A percentile compares a stretch with the other conserved stretches of the same genome.
Evolutionary conservation across 345 rosid genomes (phyloP).

Genomic region (Salix dunnii): DNA sequence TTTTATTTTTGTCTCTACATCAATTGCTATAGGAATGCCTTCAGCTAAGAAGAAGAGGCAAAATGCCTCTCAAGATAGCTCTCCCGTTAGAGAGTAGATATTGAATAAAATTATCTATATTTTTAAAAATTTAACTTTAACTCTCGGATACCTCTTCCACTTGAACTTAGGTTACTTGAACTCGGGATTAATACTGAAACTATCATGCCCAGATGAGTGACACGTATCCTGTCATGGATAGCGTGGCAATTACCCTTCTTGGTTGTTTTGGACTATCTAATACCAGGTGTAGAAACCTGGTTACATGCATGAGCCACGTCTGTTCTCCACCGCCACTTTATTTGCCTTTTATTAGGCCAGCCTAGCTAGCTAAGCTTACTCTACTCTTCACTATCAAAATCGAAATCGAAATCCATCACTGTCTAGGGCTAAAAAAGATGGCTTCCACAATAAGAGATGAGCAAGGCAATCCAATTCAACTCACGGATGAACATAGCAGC

Average conservation of each 20-base stretch:
- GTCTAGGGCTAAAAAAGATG: neutral
- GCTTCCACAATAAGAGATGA: constrained; percentile 54
- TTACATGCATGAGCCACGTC: neutral
- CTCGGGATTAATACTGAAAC: neutral
- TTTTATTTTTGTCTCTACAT: too few relatives aligned
- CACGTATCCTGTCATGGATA: neutral
- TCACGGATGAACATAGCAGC: constrained; percentile 49
- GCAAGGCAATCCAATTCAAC: constrained; percentile 46
- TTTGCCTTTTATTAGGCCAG: neutral
- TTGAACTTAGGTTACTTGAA: too few relatives aligned
- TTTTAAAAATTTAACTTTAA: too few relatives aligned
- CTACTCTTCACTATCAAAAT: neutral
- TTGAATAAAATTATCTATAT: too few relatives aligned
- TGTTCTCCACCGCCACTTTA: neutral
- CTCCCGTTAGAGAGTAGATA: too few relatives aligned
- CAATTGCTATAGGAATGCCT: too few relatives aligned
- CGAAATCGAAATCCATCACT: neutral
- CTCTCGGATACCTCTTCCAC: too few relatives aligned
- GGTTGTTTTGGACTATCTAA: neutral
- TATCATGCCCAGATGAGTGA: neutral
- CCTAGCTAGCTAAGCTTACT: neutral
- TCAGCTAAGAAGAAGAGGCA: too few relatives aligned
- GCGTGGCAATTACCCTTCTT: neutral
- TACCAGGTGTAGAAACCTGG: neutral
- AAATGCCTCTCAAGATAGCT: too few relatives aligned